Conservation (phyloP, 495 filamentous ascomycete genomes). For the Filosporella fistucella region DNA sequence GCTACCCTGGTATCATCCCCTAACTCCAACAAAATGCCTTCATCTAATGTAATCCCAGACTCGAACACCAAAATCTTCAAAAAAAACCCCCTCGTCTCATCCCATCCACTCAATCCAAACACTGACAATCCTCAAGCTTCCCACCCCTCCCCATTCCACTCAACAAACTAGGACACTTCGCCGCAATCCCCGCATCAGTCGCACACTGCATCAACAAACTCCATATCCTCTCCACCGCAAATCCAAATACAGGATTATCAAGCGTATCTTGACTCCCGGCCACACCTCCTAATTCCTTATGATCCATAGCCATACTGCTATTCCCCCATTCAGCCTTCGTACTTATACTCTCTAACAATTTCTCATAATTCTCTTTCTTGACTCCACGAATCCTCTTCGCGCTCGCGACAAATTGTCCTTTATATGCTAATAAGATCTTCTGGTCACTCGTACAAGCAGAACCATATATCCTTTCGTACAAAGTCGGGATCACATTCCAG, state of each 20-base stretch:
- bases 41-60: too few relatives aligned
- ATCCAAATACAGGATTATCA: constrained; percentile 21
- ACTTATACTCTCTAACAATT: constrained; percentile 19
- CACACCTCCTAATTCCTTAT: constrained; percentile 22
- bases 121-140: constrained; percentile 34
- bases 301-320: constrained; percentile 1
- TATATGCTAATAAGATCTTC: constrained; percentile 30
- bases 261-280: neutral
- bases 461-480: constrained; percentile 25
- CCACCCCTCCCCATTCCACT: constrained; percentile 27
- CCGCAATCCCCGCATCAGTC: constrained; percentile 24
- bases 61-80: too few relatives aligned
- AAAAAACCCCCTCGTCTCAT: too few relatives aligned
- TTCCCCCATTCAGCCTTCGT: neutral
- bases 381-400: constrained; percentile 32
- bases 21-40: too few relatives aligned
- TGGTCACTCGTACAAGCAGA: constrained; percentile 17
- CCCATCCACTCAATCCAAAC: constrained; percentile 25
- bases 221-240: constrained; percentile 39
- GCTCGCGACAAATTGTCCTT: constrained; percentile 41
- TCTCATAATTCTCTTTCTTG: constrained; percentile 27
- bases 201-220: constrained; percentile 35
- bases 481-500: constrained; percentile 23
- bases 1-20: too few relatives aligned
- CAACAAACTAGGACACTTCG: constrained; percentile 32